These are phyloP conservation scores for Berkeleyomyces basicola DNA, from an alignment of 2,329 filamentous ascomycete genomes.

Conservation along the genomic window DNA sequence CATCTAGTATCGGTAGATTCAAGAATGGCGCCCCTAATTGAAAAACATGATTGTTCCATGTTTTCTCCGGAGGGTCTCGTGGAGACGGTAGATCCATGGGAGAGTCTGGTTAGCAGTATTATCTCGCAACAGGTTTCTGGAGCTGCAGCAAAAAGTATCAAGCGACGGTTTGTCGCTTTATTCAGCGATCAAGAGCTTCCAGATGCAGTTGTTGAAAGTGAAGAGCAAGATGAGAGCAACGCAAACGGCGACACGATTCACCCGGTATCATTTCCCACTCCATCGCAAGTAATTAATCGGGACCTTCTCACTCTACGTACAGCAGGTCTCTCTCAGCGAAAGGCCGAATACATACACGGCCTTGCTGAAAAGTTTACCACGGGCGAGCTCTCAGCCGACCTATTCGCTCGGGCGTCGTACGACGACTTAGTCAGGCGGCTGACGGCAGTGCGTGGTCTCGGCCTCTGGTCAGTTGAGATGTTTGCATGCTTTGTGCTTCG, in stretches of 20 bases:
- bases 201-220: slow-evolving; percentile 9
- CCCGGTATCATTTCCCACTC: slow-evolving; percentile 49
- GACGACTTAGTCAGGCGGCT: slow-evolving; percentile 72
- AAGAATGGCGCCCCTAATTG: slow-evolving; percentile 54
- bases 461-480: slow-evolving; percentile 92
- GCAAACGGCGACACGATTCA: neutral
- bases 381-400: slow-evolving; percentile 57
- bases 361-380: slow-evolving; percentile 63
- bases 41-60: slow-evolving; percentile 56
- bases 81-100: slow-evolving; percentile 78
- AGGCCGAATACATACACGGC: slow-evolving; percentile 86
- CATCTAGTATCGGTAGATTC: slow-evolving; percentile 60
- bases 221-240: slow-evolving; percentile 14
- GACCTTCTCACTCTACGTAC: slow-evolving; percentile 55
- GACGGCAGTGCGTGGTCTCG: slow-evolving; percentile 72
- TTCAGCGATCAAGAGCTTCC: slow-evolving; percentile 33
- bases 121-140: slow-evolving; percentile 95
- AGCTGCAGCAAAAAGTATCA: slow-evolving; percentile 78
- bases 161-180: slow-evolving; percentile 62
- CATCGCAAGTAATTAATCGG: slow-evolving; percentile 49
- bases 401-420: slow-evolving; percentile 60
- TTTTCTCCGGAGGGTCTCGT: slow-evolving; percentile 72
- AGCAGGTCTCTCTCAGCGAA: slow-evolving; percentile 80
- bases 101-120: slow-evolving; percentile 66
- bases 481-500: slow-evolving; percentile 94